Conservation (phyloP, 257 asterid genomes). For the Solanum etuberosum region DNA sequence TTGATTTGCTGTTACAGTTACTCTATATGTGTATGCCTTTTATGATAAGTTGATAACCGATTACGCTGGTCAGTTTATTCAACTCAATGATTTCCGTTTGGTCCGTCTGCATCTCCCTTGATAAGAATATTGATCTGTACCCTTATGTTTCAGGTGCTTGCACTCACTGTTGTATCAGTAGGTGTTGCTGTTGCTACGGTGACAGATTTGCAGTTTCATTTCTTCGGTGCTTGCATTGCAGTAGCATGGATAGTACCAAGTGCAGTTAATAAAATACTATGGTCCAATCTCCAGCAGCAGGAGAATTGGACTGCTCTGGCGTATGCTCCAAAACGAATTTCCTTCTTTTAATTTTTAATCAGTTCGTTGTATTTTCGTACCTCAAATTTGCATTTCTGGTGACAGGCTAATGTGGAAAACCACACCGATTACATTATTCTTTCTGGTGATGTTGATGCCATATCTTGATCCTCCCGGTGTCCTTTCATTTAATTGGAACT, state of each 20-base stretch:
- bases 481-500: conserved; percentile 63
- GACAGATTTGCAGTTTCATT: conserved; percentile 85
- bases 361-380: background rate
- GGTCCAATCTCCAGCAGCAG: conserved; percentile 96
- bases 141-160: conserved; percentile 53
- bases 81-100: background rate
- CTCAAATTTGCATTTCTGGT: background rate
- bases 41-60: background rate
- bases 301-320: conserved; percentile 95
- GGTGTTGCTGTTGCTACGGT: conserved; percentile 96
- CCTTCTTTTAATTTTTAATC: background rate
- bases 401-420: conserved; percentile 99
- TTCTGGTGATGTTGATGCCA: conserved; percentile 87
- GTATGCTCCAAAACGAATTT: conserved; percentile 27
- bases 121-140: background rate
- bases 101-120: background rate
- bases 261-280: conserved; percentile 79
- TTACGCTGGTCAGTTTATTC: background rate
- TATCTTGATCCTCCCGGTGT: conserved; percentile 93
- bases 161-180: conserved; percentile 70
- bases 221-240: conserved; percentile 92
- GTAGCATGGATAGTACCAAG: conserved; percentile 94
- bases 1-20: background rate
- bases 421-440: conserved; percentile 84
- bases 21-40: background rate